phyloP scores from a whole-genome alignment of 768 basidiomycete species.

The Tricholoma matsutake region DNA sequence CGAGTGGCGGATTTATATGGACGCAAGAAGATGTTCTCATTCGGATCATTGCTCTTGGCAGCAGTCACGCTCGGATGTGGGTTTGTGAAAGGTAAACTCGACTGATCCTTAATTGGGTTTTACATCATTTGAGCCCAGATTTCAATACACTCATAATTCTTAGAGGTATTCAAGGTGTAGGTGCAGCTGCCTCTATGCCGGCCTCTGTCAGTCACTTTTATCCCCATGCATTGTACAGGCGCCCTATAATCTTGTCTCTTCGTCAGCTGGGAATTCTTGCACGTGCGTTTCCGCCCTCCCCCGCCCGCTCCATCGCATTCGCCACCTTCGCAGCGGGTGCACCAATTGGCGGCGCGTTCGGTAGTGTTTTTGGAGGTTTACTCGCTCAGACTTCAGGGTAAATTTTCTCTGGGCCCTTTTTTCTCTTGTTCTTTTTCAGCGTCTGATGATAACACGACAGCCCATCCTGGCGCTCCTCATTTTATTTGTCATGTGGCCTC shows the following conservation, averaged over 20 bases:
- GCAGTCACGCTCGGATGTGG: slow-evolving; percentile 63
- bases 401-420: slow-evolving; percentile 10
- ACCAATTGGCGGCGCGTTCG: slow-evolving; percentile 75
- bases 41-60: slow-evolving; percentile 52
- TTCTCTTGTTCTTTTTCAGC: background rate
- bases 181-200: slow-evolving; percentile 72
- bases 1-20: slow-evolving; percentile 81
- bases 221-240: slow-evolving; percentile 4
- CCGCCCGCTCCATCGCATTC: slow-evolving; percentile 71
- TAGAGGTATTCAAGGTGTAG: slow-evolving; percentile 79
- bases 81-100: slow-evolving; percentile 49
- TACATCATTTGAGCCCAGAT: slow-evolving; percentile 33
- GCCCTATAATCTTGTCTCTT: background rate
- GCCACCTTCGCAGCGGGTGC: slow-evolving; percentile 84
- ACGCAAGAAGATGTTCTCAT: slow-evolving; percentile 61
- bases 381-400: slow-evolving; percentile 54
- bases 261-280: slow-evolving; percentile 78
- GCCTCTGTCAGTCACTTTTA: slow-evolving; percentile 50
- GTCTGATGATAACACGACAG: slow-evolving; percentile 18
- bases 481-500: slow-evolving; percentile 58
- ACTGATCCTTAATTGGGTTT: background rate
- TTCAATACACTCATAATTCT: slow-evolving; percentile 63
- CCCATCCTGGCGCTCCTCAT: slow-evolving; percentile 63
- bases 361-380: slow-evolving; percentile 67
- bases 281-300: slow-evolving; percentile 64